Conservation (phyloP, 768 basidiomycete species). For the Termitomyces sp. region DNA sequence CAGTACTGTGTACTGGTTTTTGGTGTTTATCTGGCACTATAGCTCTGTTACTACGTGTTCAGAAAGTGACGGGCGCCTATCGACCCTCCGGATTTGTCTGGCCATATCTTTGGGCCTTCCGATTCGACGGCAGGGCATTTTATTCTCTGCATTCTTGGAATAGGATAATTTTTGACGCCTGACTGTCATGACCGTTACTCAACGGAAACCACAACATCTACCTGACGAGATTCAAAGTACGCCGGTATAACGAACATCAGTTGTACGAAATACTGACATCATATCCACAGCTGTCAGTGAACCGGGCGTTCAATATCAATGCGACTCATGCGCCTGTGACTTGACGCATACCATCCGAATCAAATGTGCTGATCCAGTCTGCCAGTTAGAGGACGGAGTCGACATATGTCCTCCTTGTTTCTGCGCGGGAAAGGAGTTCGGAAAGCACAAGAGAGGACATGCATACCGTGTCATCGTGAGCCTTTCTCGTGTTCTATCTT, state of each 20-base stretch:
- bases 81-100: conserved; percentile 1
- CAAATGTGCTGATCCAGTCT: conserved; percentile 84
- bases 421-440: conserved; percentile 86
- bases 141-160: not conserved
- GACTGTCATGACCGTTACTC: conserved; percentile 54
- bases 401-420: conserved; percentile 94
- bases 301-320: conserved; percentile 78
- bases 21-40: not conserved
- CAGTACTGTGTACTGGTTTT: not conserved
- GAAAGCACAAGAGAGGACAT: conserved; percentile 79
- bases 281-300: conserved; percentile 59
- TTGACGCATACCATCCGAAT: conserved; percentile 96
- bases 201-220: conserved; percentile 58
- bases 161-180: not conserved
- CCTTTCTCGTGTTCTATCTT: conserved; percentile 3
- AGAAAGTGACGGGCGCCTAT: conserved; percentile 3
- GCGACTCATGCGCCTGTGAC: conserved; percentile 81
- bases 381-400: conserved; percentile 65
- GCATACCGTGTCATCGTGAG: conserved; percentile 88
- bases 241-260: conserved; percentile 13
- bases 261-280: not conserved
- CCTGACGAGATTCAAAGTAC: conserved; percentile 64
- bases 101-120: not conserved
- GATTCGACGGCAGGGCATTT: not conserved
- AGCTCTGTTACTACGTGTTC: not conserved